These are phyloP conservation scores for Cenchrus americanus DNA, from an alignment of 176 grass and related monocot genomes.

Conservation along the genomic window DNA sequence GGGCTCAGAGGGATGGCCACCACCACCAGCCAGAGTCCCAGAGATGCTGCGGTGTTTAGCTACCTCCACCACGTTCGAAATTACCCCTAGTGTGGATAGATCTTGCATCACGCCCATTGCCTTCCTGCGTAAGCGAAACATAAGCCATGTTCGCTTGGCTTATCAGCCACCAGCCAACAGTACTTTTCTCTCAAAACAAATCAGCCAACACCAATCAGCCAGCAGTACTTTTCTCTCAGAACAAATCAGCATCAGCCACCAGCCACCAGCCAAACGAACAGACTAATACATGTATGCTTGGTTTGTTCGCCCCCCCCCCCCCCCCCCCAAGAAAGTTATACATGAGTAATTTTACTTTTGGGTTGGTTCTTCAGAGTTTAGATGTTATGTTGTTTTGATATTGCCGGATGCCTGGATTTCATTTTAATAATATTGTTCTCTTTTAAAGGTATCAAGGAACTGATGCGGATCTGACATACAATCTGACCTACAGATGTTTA, in stretches of 20 bases:
- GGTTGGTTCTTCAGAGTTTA: not conserved
- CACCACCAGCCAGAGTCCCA: too few species aligned
- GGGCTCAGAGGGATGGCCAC: conserved; percentile 15
- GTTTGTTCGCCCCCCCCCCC: not conserved
- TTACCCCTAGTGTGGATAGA: conserved; percentile 65
- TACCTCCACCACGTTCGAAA: conserved; percentile 77
- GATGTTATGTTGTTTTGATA: conserved; percentile 19
- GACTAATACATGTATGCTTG: conserved; percentile 24
- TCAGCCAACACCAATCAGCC: too few species aligned
- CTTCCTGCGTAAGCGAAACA: conserved; percentile 59
- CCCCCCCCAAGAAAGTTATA: conserved; percentile 31
- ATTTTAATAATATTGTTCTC: not conserved
- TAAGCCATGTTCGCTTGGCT: too few species aligned
- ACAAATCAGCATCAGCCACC: too few species aligned
- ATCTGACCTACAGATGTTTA: not conserved
- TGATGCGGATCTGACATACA: not conserved
- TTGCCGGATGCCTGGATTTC: not conserved
- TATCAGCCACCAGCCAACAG: too few species aligned
- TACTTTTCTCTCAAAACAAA: too few species aligned
- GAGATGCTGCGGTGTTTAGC: conserved; percentile 59
- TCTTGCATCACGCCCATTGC: conserved; percentile 64
- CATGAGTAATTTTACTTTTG: conserved; percentile 4
- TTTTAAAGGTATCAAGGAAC: conserved; percentile 26
- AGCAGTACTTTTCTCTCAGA: too few species aligned
- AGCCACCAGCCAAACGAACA: too few species aligned